phyloP scores from a whole-genome alignment of 2,329 filamentous ascomycete species.

The Colletotrichum lupini region DNA sequence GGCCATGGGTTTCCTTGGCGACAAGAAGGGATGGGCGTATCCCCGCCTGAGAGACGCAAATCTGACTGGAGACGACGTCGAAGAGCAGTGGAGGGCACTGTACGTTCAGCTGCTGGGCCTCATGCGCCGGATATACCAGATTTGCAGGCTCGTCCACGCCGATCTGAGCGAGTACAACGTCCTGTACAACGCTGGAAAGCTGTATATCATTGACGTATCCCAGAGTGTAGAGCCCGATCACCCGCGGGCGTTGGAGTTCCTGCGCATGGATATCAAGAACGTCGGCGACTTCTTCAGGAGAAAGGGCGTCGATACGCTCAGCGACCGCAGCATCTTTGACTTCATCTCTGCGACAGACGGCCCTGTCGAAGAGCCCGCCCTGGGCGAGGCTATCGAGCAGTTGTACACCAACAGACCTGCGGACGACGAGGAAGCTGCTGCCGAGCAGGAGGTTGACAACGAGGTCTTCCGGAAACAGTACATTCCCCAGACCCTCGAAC shows the following conservation, averaged over 20 bases:
- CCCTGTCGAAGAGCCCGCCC: slow-evolving; percentile 68
- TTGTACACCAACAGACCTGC: slow-evolving; percentile 70
- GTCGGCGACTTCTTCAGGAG: slow-evolving; percentile 91
- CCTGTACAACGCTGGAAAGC: slow-evolving; percentile 82
- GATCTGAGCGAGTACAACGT: slow-evolving; percentile 99
- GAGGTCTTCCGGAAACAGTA: slow-evolving; percentile 97
- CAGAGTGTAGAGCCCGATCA: slow-evolving; percentile 98
- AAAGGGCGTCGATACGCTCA: slow-evolving; percentile 83
- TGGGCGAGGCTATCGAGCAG: slow-evolving; percentile 72
- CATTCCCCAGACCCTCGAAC: slow-evolving; percentile 93
- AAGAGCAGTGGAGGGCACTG: slow-evolving; percentile 78
- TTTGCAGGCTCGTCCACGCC: slow-evolving; percentile 91
- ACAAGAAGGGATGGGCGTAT: slow-evolving; percentile 86
- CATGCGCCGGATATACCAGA: slow-evolving; percentile 94
- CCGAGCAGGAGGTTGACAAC: slow-evolving; percentile 80
- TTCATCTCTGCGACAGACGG: slow-evolving; percentile 79
- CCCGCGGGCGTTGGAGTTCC: slow-evolving; percentile 89
- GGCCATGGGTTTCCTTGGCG: slow-evolving; percentile 93
- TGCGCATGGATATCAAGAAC: slow-evolving; percentile 99
- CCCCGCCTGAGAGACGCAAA: slow-evolving; percentile 90
- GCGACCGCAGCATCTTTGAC: slow-evolving; percentile 83
- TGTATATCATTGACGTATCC: slow-evolving; percentile 97
- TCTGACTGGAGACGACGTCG: slow-evolving; percentile 74
- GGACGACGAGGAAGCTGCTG: slow-evolving; percentile 61
- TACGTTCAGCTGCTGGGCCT: slow-evolving; percentile 88